These are phyloP conservation scores for Apiospora saccharicola DNA, from an alignment of 2,329 filamentous ascomycete species.

Conservation along the genomic window DNA sequence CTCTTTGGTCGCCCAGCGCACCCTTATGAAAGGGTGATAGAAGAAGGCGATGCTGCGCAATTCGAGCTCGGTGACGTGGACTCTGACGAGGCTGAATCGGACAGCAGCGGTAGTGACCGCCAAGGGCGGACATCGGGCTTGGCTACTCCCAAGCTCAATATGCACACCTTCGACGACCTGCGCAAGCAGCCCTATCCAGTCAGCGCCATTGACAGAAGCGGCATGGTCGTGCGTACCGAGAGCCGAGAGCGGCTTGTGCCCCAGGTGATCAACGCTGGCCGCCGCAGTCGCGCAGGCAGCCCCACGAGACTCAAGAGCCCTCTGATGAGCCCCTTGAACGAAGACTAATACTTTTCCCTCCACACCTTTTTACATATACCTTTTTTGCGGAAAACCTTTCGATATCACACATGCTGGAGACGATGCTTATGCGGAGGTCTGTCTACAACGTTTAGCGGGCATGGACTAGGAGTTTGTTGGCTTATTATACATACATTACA, in stretches of 20 bases:
- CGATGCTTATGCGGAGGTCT: slow-evolving; percentile 14
- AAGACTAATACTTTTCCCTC: slow-evolving; percentile 41
- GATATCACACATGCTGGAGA: slow-evolving; percentile 18
- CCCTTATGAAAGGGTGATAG: slow-evolving; percentile 83
- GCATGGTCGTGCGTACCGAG: slow-evolving; percentile 82
- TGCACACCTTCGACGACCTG: slow-evolving; percentile 58
- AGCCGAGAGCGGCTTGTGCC: slow-evolving; percentile 80
- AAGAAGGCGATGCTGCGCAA: slow-evolving; percentile 76
- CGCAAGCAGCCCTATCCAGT: slow-evolving; percentile 41
- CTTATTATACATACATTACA: slow-evolving; percentile 9
- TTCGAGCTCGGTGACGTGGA: slow-evolving; percentile 79
- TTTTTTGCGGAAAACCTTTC: slow-evolving; percentile 1
- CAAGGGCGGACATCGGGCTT: slow-evolving; percentile 70
- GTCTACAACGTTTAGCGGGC: slow-evolving; percentile 13
- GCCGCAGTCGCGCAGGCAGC: slow-evolving; percentile 64
- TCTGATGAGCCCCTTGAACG: slow-evolving; percentile 57
- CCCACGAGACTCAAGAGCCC: slow-evolving; percentile 68
- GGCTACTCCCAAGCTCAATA: slow-evolving; percentile 69
- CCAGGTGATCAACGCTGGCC: slow-evolving; percentile 62
- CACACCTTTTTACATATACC: background rate
- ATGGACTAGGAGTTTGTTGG: slow-evolving; percentile 21
- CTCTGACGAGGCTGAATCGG: slow-evolving; percentile 69
- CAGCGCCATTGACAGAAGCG: slow-evolving; percentile 69
- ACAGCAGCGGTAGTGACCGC: slow-evolving; percentile 60
- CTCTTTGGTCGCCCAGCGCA: slow-evolving; percentile 66